Conservation (phyloP, 163 green algal species). For the Chlamydomonas reinhardtii region DNA sequence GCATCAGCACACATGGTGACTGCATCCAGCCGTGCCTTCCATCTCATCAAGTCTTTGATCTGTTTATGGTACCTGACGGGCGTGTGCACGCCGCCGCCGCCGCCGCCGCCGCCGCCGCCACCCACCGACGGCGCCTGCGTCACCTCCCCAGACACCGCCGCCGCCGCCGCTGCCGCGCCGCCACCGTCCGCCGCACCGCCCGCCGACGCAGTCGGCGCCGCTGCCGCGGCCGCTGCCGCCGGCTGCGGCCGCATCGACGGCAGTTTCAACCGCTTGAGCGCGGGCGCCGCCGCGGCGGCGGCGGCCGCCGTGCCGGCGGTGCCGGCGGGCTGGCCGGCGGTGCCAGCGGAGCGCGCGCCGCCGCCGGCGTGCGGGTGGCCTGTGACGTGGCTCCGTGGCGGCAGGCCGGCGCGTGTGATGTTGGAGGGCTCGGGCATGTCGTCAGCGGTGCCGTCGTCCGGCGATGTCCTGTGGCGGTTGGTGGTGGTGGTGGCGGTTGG, state of each 20-base stretch:
- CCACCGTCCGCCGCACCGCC: background rate
- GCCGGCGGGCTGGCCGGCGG: conserved; percentile 4
- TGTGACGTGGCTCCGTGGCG: background rate
- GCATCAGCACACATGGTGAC: too few relatives aligned
- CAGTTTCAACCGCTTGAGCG: conserved; percentile 35
- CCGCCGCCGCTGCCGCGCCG: background rate
- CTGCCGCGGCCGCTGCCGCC: background rate
- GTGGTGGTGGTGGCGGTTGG: background rate
- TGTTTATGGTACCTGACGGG: background rate
- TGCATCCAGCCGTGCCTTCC: too few relatives aligned
- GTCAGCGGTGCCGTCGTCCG: conserved; percentile 16
- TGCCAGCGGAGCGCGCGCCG: conserved; percentile 17
- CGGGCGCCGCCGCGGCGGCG: background rate
- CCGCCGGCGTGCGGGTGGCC: background rate
- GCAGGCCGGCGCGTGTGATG: background rate
- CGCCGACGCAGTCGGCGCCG: background rate
- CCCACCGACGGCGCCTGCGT: background rate
- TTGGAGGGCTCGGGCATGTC: conserved; percentile 29
- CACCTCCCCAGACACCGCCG: background rate
- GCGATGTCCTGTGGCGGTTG: conserved; percentile 1
- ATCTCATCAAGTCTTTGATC: too few relatives aligned
- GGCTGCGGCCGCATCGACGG: background rate
- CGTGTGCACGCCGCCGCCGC: background rate
- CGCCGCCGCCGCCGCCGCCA: background rate
- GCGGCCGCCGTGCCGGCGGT: conserved; percentile 23